These are phyloP conservation scores for Gloeostereum incarnatum DNA, from an alignment of 768 basidiomycete genomes.

Conservation along the genomic window DNA sequence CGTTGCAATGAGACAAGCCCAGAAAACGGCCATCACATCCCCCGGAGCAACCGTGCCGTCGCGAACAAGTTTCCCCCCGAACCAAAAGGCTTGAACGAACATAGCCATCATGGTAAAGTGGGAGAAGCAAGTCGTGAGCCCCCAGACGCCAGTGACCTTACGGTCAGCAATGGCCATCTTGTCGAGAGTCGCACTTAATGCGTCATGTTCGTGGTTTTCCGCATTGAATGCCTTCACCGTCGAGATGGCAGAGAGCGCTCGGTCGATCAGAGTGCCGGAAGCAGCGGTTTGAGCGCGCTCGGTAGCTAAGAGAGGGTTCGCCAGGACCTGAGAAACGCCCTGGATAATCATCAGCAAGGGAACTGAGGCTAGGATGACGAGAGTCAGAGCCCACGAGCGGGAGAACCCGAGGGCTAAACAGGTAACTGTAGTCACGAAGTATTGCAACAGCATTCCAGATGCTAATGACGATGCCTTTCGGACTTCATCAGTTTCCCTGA, in stretches of 20 bases:
- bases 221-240: constrained; percentile 88
- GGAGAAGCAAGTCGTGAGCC: constrained; percentile 49
- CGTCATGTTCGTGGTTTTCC: constrained; percentile 37
- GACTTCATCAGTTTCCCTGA: constrained; percentile 91
- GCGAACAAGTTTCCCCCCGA: constrained; percentile 82
- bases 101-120: constrained; percentile 85
- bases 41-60: constrained; percentile 60
- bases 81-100: constrained; percentile 98
- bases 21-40: constrained; percentile 93
- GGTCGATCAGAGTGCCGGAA: constrained; percentile 76
- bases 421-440: constrained; percentile 69
- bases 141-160: constrained; percentile 67
- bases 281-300: constrained; percentile 62
- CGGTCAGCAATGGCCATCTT: constrained; percentile 39
- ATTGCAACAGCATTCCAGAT: constrained; percentile 70
- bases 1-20: constrained; percentile 90
- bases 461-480: constrained; percentile 77
- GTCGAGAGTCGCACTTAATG: constrained; percentile 67
- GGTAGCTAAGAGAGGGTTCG: constrained; percentile 51
- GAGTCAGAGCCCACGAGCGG: constrained; percentile 74
- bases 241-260: constrained; percentile 64
- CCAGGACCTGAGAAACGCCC: constrained; percentile 59
- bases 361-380: constrained; percentile 87
- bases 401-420: constrained; percentile 77
- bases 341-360: constrained; percentile 77